Evolutionary conservation across 805 yeast genomes (phyloP).

Genomic region (Cyberlindnera mycetangii): DNA sequence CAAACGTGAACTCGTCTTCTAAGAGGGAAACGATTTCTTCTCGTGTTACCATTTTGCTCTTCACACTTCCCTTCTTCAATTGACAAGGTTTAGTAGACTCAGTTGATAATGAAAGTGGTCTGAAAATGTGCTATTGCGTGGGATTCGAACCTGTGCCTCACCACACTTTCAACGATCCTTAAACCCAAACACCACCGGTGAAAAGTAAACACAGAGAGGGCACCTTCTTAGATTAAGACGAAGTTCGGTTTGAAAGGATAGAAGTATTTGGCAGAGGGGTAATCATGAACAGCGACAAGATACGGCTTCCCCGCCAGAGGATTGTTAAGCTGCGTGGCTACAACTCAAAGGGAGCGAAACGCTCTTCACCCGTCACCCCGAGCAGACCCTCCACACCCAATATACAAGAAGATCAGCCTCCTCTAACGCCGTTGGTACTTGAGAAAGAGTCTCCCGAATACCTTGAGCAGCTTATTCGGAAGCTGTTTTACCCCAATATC

Average conservation of each 20-base stretch:
- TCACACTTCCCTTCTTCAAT: neutral
- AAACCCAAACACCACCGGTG: conserved; percentile 1
- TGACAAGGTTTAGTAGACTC: neutral
- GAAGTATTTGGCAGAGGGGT: no score
- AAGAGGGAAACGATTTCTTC: conserved; percentile 2
- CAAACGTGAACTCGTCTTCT: conserved; percentile 22
- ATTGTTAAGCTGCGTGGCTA: conserved; percentile 14
- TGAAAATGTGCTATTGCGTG: neutral
- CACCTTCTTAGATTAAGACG: no score
- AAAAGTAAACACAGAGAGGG: conserved; percentile 1
- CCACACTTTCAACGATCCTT: no score
- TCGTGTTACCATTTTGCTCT: neutral
- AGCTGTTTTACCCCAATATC: conserved; percentile 26
- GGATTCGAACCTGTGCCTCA: neutral
- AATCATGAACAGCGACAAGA: conserved; percentile 4
- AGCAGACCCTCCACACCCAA: conserved; percentile 6
- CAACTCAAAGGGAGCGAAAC: conserved; percentile 4
- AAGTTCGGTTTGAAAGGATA: no score
- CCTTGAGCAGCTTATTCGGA: conserved; percentile 26
- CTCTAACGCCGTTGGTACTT: neutral
- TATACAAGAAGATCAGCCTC: no score
- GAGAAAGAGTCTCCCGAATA: conserved; percentile 28
- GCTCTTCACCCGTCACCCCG: conserved; percentile 8
- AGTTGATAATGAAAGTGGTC: neutral
- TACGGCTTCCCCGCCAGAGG: conserved; percentile 13